Base-by-base conservation (phyloP, 2,329 filamentous ascomycete species). In the Cladosporium sp. region DNA sequence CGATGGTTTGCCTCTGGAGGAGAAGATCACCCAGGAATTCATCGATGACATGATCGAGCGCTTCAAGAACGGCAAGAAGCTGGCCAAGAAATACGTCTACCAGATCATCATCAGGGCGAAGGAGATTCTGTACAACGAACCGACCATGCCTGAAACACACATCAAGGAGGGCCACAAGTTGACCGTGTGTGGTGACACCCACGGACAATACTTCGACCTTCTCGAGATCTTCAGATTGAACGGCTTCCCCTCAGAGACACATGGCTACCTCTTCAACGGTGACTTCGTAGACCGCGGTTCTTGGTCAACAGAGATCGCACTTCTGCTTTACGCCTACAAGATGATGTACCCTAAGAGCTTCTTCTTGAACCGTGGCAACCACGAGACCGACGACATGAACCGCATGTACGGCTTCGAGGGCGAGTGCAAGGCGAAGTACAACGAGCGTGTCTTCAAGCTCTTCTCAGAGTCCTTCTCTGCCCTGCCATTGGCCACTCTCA, bases 381-480 rank as follows among this genome's bases (percentile, higher is more conserved):
- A 97, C 79, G 94, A 97, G 81, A 97, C 94, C 58, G 94, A 98
- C 77, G 94, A 97, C 79, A 99, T 99, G 95, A 99, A 99, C 84
- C 89, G 92, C 70, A 93, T 95, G 63, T 99, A 99, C 76, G 95
- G 95, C 21, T 99, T 99, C 74, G 95, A 99, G 79, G 95, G 95
- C 76, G 95, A 99, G 78, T 98, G 95, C 84, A 95, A 94, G 79
- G 92, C 92, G 72, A 99, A 99, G 81, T 99, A 99, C 80, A 97
- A 92, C 77, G 95, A 97, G 79, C 89, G 91, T 54, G 87, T 92
- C 32, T 99, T 98, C 86, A 98, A 96, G 81, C 84, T 98, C 53
- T 99, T 99, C 82, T 98, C 94, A 0, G 95, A 99, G 78, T 96
- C 93, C 68, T 99, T 99, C 84, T 97, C 93, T 10, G 93, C 94